Evolutionary conservation across 2,329 filamentous ascomycete species (phyloP), one percentile per base, ranked within the genome.

Genomic region (Alternaria tenuissima): DNA sequence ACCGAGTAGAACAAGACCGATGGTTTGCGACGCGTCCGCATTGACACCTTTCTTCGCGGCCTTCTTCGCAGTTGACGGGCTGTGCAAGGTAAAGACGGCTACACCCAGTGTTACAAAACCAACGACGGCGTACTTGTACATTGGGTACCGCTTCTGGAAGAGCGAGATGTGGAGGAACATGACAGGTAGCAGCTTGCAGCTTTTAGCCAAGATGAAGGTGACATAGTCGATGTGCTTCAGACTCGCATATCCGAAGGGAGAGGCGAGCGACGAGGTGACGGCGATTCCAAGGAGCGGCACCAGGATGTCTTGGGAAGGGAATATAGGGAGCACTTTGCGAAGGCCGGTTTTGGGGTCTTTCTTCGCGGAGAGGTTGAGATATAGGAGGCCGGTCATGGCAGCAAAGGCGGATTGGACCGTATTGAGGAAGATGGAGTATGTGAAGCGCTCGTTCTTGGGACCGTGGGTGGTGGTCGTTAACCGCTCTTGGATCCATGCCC

Each of bases 161-260:
- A 99, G 81, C 44, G 93, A 94, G 74, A 98, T 88, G 82, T 99
- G 94, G 41, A 99, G 86, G 73, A 95, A 89, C 95, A 99, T 98
- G 74, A 99, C 95, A 3, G 95, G 95, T n/a, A 99, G 88, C 20
- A 99, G 87, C 83, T 99, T 99, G 89, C 95, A 99, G 71, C 91
- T 94, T 82, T 99, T 98, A 70, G 95, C 94, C 42, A 99, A 90
- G 69, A 97, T 92, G 81, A 96, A 98, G 30, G 95, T 97, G 74
- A 98, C 92, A 81, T 98, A 98, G 86, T 98, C 95, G 80, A 98
- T 93, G 79, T 98, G 93, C 38, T 91, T 89, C 52, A 98, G 88
- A 60, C 89, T 91, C 51, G 95, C 94, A 81, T 98, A 98, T 69
- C 94, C 95, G 75, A 97, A 97, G 3, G 94, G 94, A n/a, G 91